These are phyloP conservation scores for Phytopythium chamaehyphon DNA, from an alignment of 352 stramenopile genomes.

Conservation along the genomic window DNA sequence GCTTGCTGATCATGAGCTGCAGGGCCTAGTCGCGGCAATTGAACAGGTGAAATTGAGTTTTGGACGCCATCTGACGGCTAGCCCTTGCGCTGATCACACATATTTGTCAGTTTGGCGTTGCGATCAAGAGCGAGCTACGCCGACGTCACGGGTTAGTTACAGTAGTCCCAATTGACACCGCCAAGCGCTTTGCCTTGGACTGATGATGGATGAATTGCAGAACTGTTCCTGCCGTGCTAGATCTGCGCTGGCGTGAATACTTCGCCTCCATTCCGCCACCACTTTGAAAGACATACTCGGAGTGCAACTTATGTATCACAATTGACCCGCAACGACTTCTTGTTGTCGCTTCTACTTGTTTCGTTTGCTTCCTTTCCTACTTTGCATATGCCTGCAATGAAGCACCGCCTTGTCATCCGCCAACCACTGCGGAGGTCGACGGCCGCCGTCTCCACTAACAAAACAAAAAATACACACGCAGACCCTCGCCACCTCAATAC, in stretches of 20 bases:
- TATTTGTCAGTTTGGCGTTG: slow-evolving; percentile 36
- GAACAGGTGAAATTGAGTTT: slow-evolving; percentile 19
- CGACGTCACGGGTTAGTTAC: slow-evolving; percentile 61
- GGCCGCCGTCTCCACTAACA: too few relatives aligned
- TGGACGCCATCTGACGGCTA: not conserved
- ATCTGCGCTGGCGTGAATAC: slow-evolving; percentile 47
- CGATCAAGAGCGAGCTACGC: slow-evolving; percentile 44
- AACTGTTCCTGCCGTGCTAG: slow-evolving; percentile 43
- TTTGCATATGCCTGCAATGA: too few relatives aligned
- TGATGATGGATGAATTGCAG: slow-evolving; percentile 16
- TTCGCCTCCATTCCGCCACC: slow-evolving; percentile 25
- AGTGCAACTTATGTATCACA: slow-evolving; percentile 26
- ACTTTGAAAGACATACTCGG: not conserved
- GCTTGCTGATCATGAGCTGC: slow-evolving; percentile 21
- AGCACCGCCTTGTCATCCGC: not conserved
- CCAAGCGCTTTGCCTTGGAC: too few relatives aligned
- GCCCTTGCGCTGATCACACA: not conserved
- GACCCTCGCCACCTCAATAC: not conserved
- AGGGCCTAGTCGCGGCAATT: slow-evolving; percentile 20
- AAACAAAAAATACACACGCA: not conserved
- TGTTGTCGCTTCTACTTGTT: slow-evolving; percentile 8
- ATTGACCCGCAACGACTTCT: slow-evolving; percentile 5
- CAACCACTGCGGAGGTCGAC: not conserved
- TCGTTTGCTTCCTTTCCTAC: too few relatives aligned
- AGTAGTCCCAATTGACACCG: too few relatives aligned